Evolutionary conservation across 306 rosid species (phyloP), one percentile per base, ranked within the genome.

Genomic region (Cucurbita pepo): DNA sequence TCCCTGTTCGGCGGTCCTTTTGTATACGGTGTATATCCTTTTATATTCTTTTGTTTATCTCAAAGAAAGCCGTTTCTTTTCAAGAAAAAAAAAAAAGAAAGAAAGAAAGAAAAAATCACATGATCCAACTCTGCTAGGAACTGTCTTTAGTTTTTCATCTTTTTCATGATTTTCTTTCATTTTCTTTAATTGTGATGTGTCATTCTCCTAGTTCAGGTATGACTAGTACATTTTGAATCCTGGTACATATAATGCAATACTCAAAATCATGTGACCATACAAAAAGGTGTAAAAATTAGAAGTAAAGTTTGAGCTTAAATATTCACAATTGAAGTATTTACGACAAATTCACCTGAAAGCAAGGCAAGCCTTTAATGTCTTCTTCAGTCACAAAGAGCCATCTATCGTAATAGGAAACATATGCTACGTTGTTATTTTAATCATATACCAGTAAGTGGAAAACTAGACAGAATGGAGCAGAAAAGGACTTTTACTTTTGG

Each of bases 371-470:
- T 86, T 95, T 95, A 47, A 95, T 91, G 77, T 95, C 97, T 53
- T 95, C 99, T 77, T 95, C 97, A 2, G 96, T 89, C 56, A 95
- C 96, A 79, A 86, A 95, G 79, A 95, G 95, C 84, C 79, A 89
- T 87, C 99, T 95, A 78, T 10, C 52, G 45, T 45, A 70, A 18
- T 58, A 22, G 79, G 74, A 57, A 69, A 69, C 52, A 52, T 53
- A 67, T 36, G 63, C 70, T 30, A 64, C 16, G 64, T 58, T 76
- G 21, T 55, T 69, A 48, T 18, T 48, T 15, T 18, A 43, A 34
- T 40, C 50, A 47, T 65, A 61, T 25, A 41, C 44, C 40, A 1
- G 38, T 53, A 6, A 44, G 64, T 66, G 69, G 65, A 53, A 72
- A 71, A 75, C 64, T 56, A 41, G 52, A 74, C 73, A 57, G 75